Percentiles rank a stretch among this genome's conserved stretches.
phyloP scores from a whole-genome alignment of 129 eudicot genomes.

The Calendula officinalis region DNA sequence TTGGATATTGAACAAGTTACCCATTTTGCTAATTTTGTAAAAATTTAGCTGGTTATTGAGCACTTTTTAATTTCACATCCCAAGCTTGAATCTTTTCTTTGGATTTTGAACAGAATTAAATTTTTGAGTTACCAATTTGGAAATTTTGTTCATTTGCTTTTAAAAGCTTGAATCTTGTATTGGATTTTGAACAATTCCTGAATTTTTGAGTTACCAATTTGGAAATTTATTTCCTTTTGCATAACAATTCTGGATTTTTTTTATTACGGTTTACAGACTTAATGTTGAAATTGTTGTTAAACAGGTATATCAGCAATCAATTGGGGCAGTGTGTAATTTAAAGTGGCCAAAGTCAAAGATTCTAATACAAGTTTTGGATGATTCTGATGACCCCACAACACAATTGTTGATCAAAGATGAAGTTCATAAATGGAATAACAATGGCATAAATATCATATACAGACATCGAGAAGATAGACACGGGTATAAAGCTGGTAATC shows the following conservation, averaged over 20 bases:
- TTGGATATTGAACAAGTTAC: neutral
- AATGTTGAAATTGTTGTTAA: slow-evolving; percentile 16
- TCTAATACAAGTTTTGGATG: slow-evolving; percentile 82
- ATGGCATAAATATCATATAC: slow-evolving; percentile 80
- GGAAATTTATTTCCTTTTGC: neutral
- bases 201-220: neutral
- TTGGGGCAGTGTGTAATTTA: slow-evolving; percentile 81
- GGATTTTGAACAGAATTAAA: neutral
- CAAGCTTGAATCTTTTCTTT: neutral
- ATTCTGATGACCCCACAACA: slow-evolving; percentile 76
- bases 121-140: neutral
- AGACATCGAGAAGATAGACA: slow-evolving; percentile 71
- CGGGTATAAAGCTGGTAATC: slow-evolving; percentile 96
- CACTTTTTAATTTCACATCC: too few relatives aligned
- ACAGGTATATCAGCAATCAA: slow-evolving; percentile 94
- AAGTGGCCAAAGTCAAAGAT: slow-evolving; percentile 83
- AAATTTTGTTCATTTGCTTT: neutral
- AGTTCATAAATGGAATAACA: slow-evolving; percentile 74
- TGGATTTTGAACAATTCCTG: neutral
- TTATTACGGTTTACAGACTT: slow-evolving; percentile 1
- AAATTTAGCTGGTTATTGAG: too few relatives aligned
- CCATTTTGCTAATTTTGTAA: neutral
- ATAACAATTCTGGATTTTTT: slow-evolving; percentile 1
- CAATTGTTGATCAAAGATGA: slow-evolving; percentile 80
- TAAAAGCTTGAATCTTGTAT: neutral